These are phyloP conservation scores for Scheffersomyces lignicola DNA, from an alignment of 1,139 yeast species.

Conservation along the genomic window DNA sequence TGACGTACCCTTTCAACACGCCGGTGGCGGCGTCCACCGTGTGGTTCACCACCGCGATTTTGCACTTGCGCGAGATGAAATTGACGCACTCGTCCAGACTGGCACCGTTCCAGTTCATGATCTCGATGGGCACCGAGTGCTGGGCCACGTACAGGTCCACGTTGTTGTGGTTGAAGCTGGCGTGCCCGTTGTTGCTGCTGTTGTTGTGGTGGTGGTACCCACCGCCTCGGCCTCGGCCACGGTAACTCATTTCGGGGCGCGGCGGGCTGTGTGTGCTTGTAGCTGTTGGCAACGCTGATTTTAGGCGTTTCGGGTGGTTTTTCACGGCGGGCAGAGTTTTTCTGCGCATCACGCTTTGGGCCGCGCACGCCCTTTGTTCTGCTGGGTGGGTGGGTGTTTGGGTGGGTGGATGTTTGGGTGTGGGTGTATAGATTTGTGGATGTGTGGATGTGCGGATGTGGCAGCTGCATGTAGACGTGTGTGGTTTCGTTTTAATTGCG, in stretches of 20 bases:
- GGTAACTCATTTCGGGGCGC: slow-evolving; percentile 38
- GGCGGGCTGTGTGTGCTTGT: no score
- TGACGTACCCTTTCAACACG: slow-evolving; percentile 60
- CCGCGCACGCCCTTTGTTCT: no score
- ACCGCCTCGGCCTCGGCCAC: slow-evolving; percentile 47
- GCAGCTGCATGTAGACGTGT: no score
- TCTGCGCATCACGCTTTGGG: slow-evolving; percentile 1
- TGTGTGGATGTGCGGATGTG: no score
- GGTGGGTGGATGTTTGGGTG: background rate
- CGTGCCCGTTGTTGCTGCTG: slow-evolving; percentile 15
- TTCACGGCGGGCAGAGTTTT: no score
- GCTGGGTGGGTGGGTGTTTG: no score
- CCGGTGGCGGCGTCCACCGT: slow-evolving; percentile 42
- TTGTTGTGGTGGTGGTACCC: slow-evolving; percentile 23
- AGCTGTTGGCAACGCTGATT: no score
- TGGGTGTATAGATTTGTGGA: no score
- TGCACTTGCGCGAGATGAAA: slow-evolving; percentile 69
- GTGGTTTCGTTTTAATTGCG: no score
- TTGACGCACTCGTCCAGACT: slow-evolving; percentile 64
- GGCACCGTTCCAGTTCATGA: slow-evolving; percentile 83
- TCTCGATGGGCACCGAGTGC: slow-evolving; percentile 53
- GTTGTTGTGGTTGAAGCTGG: slow-evolving; percentile 18
- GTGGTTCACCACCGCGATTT: slow-evolving; percentile 52
- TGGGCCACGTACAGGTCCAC: slow-evolving; percentile 33
- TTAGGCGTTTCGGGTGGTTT: no score